Conservation (phyloP, 139 green algal species). For the Chlamydomonas sp. region DNA sequence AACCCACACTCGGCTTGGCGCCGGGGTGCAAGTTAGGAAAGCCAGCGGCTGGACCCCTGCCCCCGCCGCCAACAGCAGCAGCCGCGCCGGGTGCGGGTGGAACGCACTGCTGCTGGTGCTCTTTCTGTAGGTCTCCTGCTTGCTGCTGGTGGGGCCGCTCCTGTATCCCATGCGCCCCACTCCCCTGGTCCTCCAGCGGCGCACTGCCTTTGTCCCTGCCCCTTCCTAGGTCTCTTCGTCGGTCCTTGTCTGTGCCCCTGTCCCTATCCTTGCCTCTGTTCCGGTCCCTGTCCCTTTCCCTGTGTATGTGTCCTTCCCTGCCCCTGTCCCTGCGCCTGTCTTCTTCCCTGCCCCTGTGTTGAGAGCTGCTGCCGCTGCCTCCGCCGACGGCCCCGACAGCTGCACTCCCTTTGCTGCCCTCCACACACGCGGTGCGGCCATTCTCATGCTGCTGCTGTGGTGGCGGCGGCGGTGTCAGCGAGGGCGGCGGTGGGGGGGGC, state of each 20-base stretch:
- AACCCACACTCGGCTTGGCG: too few relatives aligned
- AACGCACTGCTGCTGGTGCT: too few relatives aligned
- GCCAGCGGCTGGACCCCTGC: neutral
- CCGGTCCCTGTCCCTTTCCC: neutral
- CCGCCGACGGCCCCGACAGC: neutral
- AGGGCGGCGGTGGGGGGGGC: neutral
- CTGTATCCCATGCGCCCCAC: too few relatives aligned
- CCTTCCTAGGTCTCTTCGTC: neutral
- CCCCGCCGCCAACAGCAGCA: neutral
- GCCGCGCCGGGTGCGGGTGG: neutral
- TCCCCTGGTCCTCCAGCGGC: too few relatives aligned
- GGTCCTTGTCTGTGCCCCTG: neutral
- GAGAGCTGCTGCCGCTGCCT: neutral
- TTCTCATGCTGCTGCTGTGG: neutral
- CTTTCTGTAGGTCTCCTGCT: too few relatives aligned
- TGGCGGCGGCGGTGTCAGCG: neutral
- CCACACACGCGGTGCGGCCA: neutral
- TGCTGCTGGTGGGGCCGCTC: too few relatives aligned
- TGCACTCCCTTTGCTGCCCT: neutral
- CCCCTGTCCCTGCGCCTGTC: neutral
- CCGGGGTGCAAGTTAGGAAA: too few relatives aligned
- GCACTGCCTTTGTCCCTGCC: neutral
- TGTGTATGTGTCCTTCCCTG: neutral
- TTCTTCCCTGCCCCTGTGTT: neutral
- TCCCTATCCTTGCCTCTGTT: neutral